Conservation (phyloP, 805 yeast genomes). For the Barnettozyma botsteinii region DNA sequence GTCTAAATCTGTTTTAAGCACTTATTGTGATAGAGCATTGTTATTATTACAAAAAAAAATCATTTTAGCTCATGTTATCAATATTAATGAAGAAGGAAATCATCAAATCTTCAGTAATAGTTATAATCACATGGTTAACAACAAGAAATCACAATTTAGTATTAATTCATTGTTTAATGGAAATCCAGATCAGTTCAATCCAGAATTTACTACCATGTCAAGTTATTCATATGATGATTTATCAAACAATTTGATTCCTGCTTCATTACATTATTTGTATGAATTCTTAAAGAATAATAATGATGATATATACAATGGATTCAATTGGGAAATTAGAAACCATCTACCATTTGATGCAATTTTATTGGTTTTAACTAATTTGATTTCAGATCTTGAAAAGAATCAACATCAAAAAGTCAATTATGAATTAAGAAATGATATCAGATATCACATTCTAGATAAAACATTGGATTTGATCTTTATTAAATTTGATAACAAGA, state of each 20-base stretch:
- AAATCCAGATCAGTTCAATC: slow-evolving; percentile 6
- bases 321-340: slow-evolving; percentile 56
- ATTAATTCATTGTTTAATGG: slow-evolving; percentile 19
- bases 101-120: slow-evolving; percentile 22
- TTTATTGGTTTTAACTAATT: slow-evolving; percentile 44
- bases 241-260: slow-evolving; percentile 48
- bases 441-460: slow-evolving; percentile 27
- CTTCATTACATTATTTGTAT: slow-evolving; percentile 49
- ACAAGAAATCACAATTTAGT: slow-evolving; percentile 22
- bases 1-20: slow-evolving; percentile 42
- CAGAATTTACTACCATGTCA: slow-evolving; percentile 5
- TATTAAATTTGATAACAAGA: slow-evolving; percentile 29
- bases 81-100: slow-evolving; percentile 23
- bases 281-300: slow-evolving; percentile 49
- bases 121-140: slow-evolving; percentile 26
- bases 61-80: slow-evolving; percentile 25
- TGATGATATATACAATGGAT: slow-evolving; percentile 41
- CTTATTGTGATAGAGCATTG: slow-evolving; percentile 51
- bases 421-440: slow-evolving; percentile 30
- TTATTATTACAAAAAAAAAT: slow-evolving; percentile 36
- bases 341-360: slow-evolving; percentile 58
- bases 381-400: slow-evolving; percentile 43
- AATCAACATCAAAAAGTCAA: slow-evolving; percentile 25
- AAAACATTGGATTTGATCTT: slow-evolving; percentile 29
- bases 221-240: slow-evolving; percentile 45